Conservation (phyloP, 2,329 filamentous ascomycete species). For the Moelleriella libera region DNA sequence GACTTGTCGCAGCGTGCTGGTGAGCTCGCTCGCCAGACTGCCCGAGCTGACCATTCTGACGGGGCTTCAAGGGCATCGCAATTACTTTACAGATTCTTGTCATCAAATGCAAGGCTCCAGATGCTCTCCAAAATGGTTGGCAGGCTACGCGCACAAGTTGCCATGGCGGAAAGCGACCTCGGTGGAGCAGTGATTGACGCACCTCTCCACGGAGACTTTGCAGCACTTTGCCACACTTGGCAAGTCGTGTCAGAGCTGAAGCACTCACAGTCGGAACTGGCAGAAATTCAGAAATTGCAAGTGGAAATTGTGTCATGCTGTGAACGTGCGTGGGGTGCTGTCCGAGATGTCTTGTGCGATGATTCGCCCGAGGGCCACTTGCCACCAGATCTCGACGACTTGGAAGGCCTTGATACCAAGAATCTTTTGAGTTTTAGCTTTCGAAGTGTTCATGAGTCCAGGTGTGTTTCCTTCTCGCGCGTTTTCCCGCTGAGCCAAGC, state of each 20-base stretch:
- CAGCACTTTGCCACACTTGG: slow-evolving; percentile 47
- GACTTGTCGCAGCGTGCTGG: slow-evolving; percentile 39
- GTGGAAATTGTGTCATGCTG: slow-evolving; percentile 45
- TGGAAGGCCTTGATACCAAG: slow-evolving; percentile 65
- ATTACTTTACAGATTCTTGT: slow-evolving; percentile 48
- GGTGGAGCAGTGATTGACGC: slow-evolving; percentile 50
- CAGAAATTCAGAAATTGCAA: slow-evolving; percentile 28
- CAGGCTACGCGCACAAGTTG: slow-evolving; percentile 51
- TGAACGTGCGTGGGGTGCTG: slow-evolving; percentile 59
- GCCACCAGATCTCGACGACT: slow-evolving; percentile 60
- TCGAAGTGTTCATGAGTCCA: slow-evolving; percentile 87
- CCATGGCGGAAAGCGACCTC: slow-evolving; percentile 48
- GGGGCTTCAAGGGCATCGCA: slow-evolving; percentile 69
- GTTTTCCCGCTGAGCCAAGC: neutral
- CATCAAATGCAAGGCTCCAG: slow-evolving; percentile 23
- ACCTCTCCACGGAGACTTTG: slow-evolving; percentile 57
- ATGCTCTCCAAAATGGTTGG: slow-evolving; percentile 45
- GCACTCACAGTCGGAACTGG: slow-evolving; percentile 21
- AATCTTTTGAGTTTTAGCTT: slow-evolving; percentile 91
- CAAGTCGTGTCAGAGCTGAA: slow-evolving; percentile 28
- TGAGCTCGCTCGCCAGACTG: slow-evolving; percentile 50
- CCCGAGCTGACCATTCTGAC: slow-evolving; percentile 83
- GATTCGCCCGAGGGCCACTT: slow-evolving; percentile 88
- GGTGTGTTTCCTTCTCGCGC: slow-evolving; percentile 30
- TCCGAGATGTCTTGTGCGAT: slow-evolving; percentile 70